Base-by-base conservation (phyloP, 306 rosid species). In the Quercus mongolica region DNA sequence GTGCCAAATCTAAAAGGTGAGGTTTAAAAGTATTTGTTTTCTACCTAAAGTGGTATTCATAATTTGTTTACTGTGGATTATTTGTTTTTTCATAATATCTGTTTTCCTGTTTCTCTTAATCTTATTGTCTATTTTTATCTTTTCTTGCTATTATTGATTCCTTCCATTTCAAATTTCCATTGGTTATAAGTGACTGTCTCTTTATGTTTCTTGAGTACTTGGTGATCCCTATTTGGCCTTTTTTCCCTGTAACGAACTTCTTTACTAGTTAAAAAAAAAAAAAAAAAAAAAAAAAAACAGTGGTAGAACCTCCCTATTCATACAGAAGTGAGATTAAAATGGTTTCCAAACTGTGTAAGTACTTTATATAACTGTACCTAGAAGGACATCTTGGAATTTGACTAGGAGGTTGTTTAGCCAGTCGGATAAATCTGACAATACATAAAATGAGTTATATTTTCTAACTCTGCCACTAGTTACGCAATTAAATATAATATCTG, bases 1-100 rank as follows among this genome's bases (percentile, higher is more conserved):
- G 91, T 91, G 65, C 92, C 89, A 8, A 94, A 94, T 85, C 58
- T 63, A 59, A 94, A 94, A 94, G 99, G 99, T 92, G 84, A 92
- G 87, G 71, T 69, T 78, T 77, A 75, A 73, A 74, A 38, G 49
- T n/a, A 19, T 76, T 72, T 65, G 69, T 58, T 74, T 12, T 31
- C 58, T 57, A 61, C 13, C 62, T 73, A 73, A 64, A 8, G 25
- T 23, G 6, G 71, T 67, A 51, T 62, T 68, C 26, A 49, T 19
- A 69, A 52, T 85, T 83, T 65, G 59, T 81, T 77, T 75, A 71
- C 56, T 65, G 33, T 57, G 78, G 73, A 76, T 46, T 67, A 74
- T 59, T 74, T 65, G 26, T 56, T 12, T 59, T 23, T 19, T 35
- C 28, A 35, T 67, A 35, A 9, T 33, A 35, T 35, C n/a, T 23